Evolutionary conservation across 441 rosid species (phyloP).

Genomic region (Pelargonium australe): DNA sequence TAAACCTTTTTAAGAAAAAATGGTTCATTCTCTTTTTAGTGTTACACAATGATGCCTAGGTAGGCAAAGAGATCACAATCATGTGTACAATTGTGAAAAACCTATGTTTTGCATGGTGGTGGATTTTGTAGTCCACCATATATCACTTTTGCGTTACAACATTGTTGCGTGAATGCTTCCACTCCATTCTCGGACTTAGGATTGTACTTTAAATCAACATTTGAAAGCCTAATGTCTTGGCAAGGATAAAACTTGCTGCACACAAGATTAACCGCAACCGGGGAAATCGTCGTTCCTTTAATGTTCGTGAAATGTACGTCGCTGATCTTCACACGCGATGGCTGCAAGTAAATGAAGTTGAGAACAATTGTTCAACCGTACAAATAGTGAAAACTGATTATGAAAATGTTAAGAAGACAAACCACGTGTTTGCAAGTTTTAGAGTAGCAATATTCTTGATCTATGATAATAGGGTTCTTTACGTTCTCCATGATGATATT

Average conservation of each 20-base stretch:
- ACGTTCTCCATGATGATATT: neutral
- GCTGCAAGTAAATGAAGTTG: neutral
- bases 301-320: conserved; percentile 1
- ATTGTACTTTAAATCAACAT: conserved; percentile 4
- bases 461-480: conserved; percentile 1
- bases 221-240: neutral
- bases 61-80: too few species aligned
- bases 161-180: neutral
- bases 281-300: neutral
- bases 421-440: neutral
- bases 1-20: too few species aligned
- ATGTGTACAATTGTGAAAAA: neutral
- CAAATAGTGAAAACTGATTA: too few species aligned
- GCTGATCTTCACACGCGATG: neutral
- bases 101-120: neutral
- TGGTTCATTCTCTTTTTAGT: neutral
- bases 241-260: neutral
- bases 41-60: neutral
- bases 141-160: neutral
- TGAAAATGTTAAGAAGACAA: neutral
- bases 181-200: neutral
- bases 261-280: neutral
- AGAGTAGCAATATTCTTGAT: neutral
- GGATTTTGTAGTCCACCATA: conserved; percentile 1
- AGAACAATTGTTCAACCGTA: too few species aligned